Evolutionary conservation across 2,329 filamentous ascomycete species (phyloP), one percentile per base, ranked within the genome.

Genomic region (Didymella arachidicola): DNA sequence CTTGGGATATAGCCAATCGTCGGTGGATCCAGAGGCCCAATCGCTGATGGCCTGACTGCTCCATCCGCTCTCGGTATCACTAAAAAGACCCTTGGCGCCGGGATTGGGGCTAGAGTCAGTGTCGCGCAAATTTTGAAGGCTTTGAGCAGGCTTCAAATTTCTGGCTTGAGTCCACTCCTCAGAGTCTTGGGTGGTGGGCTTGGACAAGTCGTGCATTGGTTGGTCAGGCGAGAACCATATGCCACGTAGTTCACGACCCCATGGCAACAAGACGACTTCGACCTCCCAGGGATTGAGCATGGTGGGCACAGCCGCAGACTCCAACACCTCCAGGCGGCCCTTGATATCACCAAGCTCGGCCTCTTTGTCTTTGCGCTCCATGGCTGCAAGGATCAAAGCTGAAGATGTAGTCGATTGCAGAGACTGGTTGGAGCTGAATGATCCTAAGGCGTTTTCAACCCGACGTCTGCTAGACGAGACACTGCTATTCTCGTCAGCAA

Each of bases 211-310:
- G 60, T 76, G 74, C 67, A 75, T 75, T 55, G 72, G 74, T 59
- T 78, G 80, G 46, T 74, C 72, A 8, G 77, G 70, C 8, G 79
- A 77, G 53, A 80, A 82, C 84, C 84, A 86, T 22, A 86, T 79
- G 2, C 84, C 83, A 59, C 77, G 79, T 22, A 86, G 70, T n/a
- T 80, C 74, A 41, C 79, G 75, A 4, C 84, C 83, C 72, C 91
- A 94, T 1, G 91, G 91, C 7, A 93, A 74, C 57, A 93, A 86
- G 1, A 93, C 86, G 4, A 93, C 88, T 69, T 93, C 90, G 1
- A 94, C 79, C 63, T 90, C 85, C 89, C 90, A 93, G 0, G 90
- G 89, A 39, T 85, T 81, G 41, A 78, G 76, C 27, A 80, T 80
- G 0, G 89, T 87, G n/a, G 90, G 89, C 29, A 87, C 75, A 10